Evolutionary conservation across 768 basidiomycete species (phyloP).

Genomic region (Tulasnella sp.): DNA sequence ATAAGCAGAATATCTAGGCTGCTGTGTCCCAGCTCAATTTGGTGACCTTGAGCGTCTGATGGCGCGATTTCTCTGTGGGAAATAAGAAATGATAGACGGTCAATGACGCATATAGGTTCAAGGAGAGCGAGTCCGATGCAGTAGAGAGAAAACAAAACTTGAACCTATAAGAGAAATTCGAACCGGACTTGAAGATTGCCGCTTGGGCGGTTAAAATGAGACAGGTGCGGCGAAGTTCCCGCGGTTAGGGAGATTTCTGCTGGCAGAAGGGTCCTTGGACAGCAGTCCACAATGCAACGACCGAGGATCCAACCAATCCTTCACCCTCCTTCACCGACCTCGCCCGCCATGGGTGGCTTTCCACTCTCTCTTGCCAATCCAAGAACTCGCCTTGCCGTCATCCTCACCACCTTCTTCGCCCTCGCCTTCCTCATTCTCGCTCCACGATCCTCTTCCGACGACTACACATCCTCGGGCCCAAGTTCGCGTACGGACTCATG

Average conservation of each 20-base stretch:
- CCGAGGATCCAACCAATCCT: conserved; percentile 15
- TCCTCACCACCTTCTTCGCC: background rate
- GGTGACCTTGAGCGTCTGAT: too few relatives aligned
- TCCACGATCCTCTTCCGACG: conserved; percentile 23
- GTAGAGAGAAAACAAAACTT: too few relatives aligned
- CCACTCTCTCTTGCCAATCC: conserved; percentile 10
- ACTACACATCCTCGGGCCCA: background rate
- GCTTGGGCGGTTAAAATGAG: too few relatives aligned
- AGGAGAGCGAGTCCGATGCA: too few relatives aligned
- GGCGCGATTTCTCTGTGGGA: too few relatives aligned
- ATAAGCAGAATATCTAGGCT: too few relatives aligned
- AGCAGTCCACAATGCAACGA: background rate
- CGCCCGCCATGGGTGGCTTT: conserved; percentile 2
- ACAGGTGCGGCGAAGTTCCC: background rate
- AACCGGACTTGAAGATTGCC: too few relatives aligned
- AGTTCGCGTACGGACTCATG: background rate
- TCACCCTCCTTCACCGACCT: conserved; percentile 4
- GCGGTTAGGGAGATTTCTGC: background rate
- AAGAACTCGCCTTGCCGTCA: background rate
- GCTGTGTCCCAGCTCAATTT: too few relatives aligned
- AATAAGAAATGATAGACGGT: too few relatives aligned
- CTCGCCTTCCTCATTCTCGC: background rate
- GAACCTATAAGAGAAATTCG: too few relatives aligned
- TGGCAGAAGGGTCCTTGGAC: background rate
- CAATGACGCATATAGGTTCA: too few relatives aligned